These are phyloP conservation scores for Ulmus americana DNA, from an alignment of 331 rosid genomes.

Conservation along the genomic window DNA sequence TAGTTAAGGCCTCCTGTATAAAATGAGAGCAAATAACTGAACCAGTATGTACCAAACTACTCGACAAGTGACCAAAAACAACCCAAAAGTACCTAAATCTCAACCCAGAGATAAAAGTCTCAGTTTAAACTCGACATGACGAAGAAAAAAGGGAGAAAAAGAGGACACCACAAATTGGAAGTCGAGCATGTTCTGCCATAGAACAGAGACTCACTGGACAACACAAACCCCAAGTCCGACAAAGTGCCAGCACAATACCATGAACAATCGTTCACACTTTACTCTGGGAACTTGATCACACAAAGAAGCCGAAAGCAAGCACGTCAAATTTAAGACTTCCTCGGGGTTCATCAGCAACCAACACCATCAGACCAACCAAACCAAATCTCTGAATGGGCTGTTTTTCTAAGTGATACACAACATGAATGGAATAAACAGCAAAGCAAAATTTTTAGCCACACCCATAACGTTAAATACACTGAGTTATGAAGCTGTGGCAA, in stretches of 20 bases:
- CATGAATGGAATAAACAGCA: conserved; percentile 36
- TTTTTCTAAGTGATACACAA: conserved; percentile 32
- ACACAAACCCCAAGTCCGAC: conserved; percentile 28
- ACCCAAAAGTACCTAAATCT: conserved; percentile 21
- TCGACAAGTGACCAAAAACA: conserved; percentile 8
- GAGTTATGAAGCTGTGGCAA: conserved; percentile 57
- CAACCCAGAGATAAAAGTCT: conserved; percentile 22
- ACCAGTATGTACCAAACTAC: conserved; percentile 22
- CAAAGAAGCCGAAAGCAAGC: conserved; percentile 27
- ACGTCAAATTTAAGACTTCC: conserved; percentile 38
- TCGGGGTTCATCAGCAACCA: conserved; percentile 26
- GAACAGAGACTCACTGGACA: conserved; percentile 34
- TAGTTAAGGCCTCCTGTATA: conserved; percentile 25
- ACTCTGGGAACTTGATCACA: conserved; percentile 22
- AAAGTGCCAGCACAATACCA: conserved; percentile 29
- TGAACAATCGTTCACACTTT: conserved; percentile 24
- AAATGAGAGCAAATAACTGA: conserved; percentile 38
- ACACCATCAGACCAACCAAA: conserved; percentile 39
- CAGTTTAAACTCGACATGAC: neutral
- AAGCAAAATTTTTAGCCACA: conserved; percentile 41
- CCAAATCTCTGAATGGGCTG: conserved; percentile 40
- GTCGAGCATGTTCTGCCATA: conserved; percentile 33
- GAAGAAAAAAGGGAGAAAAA: neutral
- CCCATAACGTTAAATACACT: conserved; percentile 21
- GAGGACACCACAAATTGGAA: conserved; percentile 21